Base-by-base conservation (phyloP, 2,329 filamentous ascomycete species). In the Aspergillus tanneri region DNA sequence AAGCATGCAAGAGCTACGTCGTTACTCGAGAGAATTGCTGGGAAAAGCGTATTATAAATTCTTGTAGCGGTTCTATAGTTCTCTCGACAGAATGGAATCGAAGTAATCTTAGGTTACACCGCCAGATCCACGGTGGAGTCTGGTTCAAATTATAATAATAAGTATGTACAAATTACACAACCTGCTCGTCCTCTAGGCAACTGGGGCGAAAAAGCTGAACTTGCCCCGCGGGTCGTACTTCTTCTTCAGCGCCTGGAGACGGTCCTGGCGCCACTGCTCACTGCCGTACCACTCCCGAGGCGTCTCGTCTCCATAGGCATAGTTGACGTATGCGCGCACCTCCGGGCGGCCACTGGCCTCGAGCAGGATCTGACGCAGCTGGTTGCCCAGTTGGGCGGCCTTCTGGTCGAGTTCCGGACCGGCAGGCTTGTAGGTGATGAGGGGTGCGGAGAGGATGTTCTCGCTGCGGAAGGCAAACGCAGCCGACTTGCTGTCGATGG, bases 381-480 rank as follows among this genome's bases (percentile, higher is more conserved):
- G 53, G n/a, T 56, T 51, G 1, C 70, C 70, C 3, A 70, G 36
- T 2, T 56, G 38, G 1, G 37, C 47, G 0, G 64, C 68, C 25
- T 54, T 43, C 8, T 49, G 14, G 10, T 64, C 62, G 2, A 65
- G 49, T 14, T 57, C 50, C 4, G 43, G 14, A 1, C 54, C 58
- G 12, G 42, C 50, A 0, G 63, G 65, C 8, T 44, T 28, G 38
- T 69, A 69, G 36, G 48, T 64, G 18, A 72, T 56, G 4, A 71
- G 41, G 0, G 64, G 61, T 0, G 62, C 57, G 10, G 54, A 52
- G 22, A 77, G 69, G 5, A 79, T 53, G 54, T 75, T 73, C 42
- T 75, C 72, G 1, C 60, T 53, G 2, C 78, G 72, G 61, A 72
- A 73, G n/a, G 76, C 69, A 48, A 73, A 81, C 1, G 77, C 77